A percentile compares a stretch with the other conserved stretches of the same genome.
These are phyloP conservation scores for Globisporangium irregulare DNA, from an alignment of 352 stramenopile genomes.

Conservation along the genomic window DNA sequence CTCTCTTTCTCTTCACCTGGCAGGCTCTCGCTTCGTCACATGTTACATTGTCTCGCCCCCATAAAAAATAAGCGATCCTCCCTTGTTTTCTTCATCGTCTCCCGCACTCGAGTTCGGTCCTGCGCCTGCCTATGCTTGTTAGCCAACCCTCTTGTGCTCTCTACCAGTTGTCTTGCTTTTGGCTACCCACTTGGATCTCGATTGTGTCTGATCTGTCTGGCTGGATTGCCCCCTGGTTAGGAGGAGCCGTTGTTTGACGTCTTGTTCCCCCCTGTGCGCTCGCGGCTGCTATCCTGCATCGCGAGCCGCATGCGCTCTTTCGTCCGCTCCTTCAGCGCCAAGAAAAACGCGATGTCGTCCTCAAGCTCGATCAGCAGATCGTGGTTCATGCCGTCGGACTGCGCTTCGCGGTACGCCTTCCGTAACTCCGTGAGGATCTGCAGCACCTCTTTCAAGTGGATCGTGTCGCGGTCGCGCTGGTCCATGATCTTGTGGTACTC, in stretches of 20 bases:
- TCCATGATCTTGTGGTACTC: constrained; percentile 50
- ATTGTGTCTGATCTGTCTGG: not conserved
- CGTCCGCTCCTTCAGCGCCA: constrained; percentile 56
- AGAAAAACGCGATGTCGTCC: constrained; percentile 76
- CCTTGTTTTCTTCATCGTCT: not conserved
- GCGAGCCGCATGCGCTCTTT: constrained; percentile 68
- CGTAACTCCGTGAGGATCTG: constrained; percentile 46
- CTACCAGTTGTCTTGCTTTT: not conserved
- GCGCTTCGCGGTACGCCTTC: constrained; percentile 46
- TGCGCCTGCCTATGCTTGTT: not conserved
- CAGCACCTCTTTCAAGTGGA: constrained; percentile 62
- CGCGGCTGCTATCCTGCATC: constrained; percentile 37
- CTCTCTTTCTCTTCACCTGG: not conserved
- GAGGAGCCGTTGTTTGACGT: constrained; percentile 3
- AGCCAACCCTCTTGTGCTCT: not conserved
- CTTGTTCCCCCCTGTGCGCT: constrained; percentile 6
- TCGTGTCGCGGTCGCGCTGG: constrained; percentile 62
- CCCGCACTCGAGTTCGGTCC: not conserved
- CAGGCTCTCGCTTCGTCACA: not conserved
- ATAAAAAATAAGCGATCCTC: not conserved
- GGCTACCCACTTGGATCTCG: not conserved
- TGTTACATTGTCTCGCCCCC: not conserved
- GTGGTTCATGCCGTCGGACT: constrained; percentile 46
- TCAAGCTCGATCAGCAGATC: constrained; percentile 58
- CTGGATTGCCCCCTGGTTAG: not conserved